Evolutionary conservation across 208 protist species (phyloP), one percentile per base, ranked within the genome.

Genomic region (Borovskyia barvae): DNA sequence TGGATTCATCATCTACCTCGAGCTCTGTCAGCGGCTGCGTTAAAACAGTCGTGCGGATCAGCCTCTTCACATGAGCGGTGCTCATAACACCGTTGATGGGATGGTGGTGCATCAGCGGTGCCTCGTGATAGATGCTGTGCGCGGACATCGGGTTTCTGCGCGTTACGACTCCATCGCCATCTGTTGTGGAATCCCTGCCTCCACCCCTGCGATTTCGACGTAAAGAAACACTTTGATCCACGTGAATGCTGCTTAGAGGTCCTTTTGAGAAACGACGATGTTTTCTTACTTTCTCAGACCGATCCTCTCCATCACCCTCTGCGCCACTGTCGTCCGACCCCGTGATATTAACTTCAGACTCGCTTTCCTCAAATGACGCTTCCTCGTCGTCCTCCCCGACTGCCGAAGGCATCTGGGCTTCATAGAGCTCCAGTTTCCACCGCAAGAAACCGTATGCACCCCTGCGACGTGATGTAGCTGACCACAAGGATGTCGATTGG

Each of bases 341-440:
- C n/a, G n/a, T n/a, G n/a, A n/a, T n/a, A n/a, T n/a, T n/a, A n/a
- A n/a, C n/a, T n/a, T n/a, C n/a, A n/a, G 36, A 7, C 12, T 41
- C 36, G 50, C 28, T 11, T 1, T 11, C 35, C 0, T 20, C 50
- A 42, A 22, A 33, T n/a, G 22, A 15, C 1, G 32, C 14, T n/a
- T 45, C 52, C 22, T 46, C 45, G 22, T 20, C 35, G 14, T 42
- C 52, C 5, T 17, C 49, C 7, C 33, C 45, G 0, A 32, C 39
- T 19, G 25, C 28, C 12, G 57, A 47, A 33, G 73, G 64, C 55
- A 90, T 42, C 47, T 63, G 63, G 36, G 77, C 70, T 36, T 73
- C 51, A 64, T 82, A 82, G 9, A 77, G 61, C 49, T 93, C 87
- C 42, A 93, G 67, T 36, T 68, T 76, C 87, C 87, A 93, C 17